These are phyloP conservation scores for Volvariella volvacea DNA, from an alignment of 1,284 basidiomycete genomes.

Conservation along the genomic window DNA sequence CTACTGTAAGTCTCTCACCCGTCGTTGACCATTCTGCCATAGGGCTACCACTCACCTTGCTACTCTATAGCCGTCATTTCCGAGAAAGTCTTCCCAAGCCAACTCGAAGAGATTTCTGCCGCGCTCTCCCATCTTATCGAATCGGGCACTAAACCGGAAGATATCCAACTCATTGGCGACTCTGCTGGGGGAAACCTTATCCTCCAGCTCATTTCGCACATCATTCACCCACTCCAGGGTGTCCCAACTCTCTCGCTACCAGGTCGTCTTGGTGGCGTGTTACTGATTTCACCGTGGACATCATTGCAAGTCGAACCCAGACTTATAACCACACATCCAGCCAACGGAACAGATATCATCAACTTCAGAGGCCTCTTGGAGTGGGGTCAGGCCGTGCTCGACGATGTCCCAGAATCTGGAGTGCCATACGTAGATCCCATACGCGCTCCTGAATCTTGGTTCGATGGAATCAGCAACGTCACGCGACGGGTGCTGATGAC, in stretches of 20 bases:
- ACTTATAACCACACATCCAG: neutral
- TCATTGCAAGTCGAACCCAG: slow-evolving; percentile 16
- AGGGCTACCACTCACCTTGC: too few species aligned
- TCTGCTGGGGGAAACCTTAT: slow-evolving; percentile 38
- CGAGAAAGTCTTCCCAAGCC: slow-evolving; percentile 26
- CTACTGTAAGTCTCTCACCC: too few species aligned
- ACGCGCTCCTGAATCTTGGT: slow-evolving; percentile 27
- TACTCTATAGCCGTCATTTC: slow-evolving; percentile 19
- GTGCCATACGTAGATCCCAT: slow-evolving; percentile 22
- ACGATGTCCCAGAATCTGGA: slow-evolving; percentile 16
- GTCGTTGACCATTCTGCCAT: too few species aligned
- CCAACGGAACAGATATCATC: neutral
- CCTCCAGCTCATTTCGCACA: slow-evolving; percentile 33
- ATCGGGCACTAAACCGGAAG: slow-evolving; percentile 30
- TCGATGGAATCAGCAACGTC: slow-evolving; percentile 19
- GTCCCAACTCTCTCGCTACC: slow-evolving; percentile 12
- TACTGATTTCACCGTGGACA: slow-evolving; percentile 34
- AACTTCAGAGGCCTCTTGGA: neutral
- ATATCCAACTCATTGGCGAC: slow-evolving; percentile 51
- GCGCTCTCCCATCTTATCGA: slow-evolving; percentile 27
- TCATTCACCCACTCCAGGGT: slow-evolving; percentile 16
- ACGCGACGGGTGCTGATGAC: slow-evolving; percentile 28
- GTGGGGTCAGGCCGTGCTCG: slow-evolving; percentile 16
- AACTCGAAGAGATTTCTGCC: slow-evolving; percentile 24
- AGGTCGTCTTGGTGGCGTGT: slow-evolving; percentile 22